A percentile compares a stretch with the other conserved stretches of the same genome.
These are phyloP conservation scores for Leishmania turanica DNA, from an alignment of 208 protist genomes.

Conservation along the genomic window DNA sequence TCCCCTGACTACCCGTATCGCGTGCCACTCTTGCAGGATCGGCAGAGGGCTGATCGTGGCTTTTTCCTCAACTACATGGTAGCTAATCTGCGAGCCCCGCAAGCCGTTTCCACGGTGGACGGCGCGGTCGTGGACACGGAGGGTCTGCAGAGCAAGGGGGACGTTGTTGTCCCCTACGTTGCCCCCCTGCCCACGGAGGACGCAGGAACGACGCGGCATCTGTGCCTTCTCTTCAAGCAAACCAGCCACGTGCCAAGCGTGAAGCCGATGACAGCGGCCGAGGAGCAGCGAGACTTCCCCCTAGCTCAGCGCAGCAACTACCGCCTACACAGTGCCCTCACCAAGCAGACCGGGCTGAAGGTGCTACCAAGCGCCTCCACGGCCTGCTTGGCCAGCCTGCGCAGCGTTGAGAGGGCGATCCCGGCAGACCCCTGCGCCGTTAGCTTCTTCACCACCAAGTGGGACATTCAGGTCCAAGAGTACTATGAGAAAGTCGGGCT, in stretches of 20 bases:
- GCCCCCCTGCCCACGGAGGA: constrained; percentile 91
- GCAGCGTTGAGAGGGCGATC: constrained; percentile 56
- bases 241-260: constrained; percentile 34
- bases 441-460: constrained; percentile 91
- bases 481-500: constrained; percentile 80
- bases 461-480: constrained; percentile 94
- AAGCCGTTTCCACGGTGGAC: constrained; percentile 8
- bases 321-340: constrained; percentile 54
- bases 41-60: constrained; percentile 34
- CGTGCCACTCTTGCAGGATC: constrained; percentile 49
- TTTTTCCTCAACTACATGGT: constrained; percentile 93
- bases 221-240: constrained; percentile 88
- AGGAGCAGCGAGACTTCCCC: constrained; percentile 52
- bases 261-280: constrained; percentile 31
- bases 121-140: constrained; percentile 17
- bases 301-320: constrained; percentile 56
- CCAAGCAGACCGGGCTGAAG: neutral
- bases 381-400: constrained; percentile 42
- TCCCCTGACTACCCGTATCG: constrained; percentile 92
- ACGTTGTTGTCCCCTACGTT: constrained; percentile 83
- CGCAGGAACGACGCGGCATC: constrained; percentile 81
- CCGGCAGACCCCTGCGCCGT: constrained; percentile 58
- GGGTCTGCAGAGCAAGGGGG: constrained; percentile 38
- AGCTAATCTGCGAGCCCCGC: constrained; percentile 51
- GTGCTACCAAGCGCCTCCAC: constrained; percentile 1